Conservation (phyloP, 2,329 filamentous ascomycete species). For the Neurospora sp. region DNA sequence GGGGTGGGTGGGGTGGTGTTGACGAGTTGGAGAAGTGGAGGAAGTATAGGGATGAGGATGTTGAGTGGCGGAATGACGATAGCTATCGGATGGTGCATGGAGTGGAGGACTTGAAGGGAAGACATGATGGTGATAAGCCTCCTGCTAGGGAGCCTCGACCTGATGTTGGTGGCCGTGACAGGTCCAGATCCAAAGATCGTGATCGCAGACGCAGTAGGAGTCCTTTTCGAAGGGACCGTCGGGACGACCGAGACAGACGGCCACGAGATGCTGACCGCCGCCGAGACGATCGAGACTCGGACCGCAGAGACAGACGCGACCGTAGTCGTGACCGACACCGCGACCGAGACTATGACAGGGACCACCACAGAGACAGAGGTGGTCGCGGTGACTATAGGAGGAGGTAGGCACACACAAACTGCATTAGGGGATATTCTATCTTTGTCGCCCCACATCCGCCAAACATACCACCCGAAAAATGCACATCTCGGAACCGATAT, state of each 20-base stretch:
- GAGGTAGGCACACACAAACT: conserved; percentile 3
- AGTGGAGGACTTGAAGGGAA: conserved; percentile 53
- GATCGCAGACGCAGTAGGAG: conserved; percentile 27
- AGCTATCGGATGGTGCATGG: conserved; percentile 76
- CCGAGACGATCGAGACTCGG: conserved; percentile 10
- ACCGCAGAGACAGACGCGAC: conserved; percentile 16
- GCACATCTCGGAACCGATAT: background rate
- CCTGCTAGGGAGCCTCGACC: background rate
- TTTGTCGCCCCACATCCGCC: background rate
- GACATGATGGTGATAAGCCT: conserved; percentile 30
- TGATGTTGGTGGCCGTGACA: conserved; percentile 3
- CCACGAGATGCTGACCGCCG: conserved; percentile 21
- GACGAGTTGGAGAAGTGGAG: conserved; percentile 78
- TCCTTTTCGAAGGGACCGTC: conserved; percentile 16
- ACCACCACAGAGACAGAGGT: conserved; percentile 21
- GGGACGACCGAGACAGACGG: conserved; percentile 13
- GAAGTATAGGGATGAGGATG: conserved; percentile 69
- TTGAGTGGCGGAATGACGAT: conserved; percentile 28
- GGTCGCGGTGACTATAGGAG: conserved; percentile 19
- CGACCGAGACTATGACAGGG: conserved; percentile 20
- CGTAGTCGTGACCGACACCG: conserved; percentile 4
- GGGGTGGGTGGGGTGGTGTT: conserved; percentile 85
- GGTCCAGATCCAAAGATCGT: conserved; percentile 5
- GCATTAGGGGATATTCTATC: background rate
- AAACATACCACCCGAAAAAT: background rate